A percentile compares a stretch with the other conserved stretches of the same genome.
Evolutionary conservation across 345 rosid species (phyloP).

Genomic region (Syzygium aromaticum): DNA sequence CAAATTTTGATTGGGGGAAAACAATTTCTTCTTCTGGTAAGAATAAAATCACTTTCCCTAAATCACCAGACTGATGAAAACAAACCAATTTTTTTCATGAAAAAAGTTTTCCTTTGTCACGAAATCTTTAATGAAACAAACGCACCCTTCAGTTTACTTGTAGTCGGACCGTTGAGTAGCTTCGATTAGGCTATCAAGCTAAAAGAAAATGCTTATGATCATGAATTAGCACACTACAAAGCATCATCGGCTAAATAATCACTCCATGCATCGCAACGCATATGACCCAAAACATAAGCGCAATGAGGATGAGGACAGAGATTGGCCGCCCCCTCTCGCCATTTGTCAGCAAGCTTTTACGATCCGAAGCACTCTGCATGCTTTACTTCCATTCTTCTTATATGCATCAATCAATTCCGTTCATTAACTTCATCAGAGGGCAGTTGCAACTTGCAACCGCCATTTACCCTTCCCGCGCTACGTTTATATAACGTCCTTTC

Average conservation of each 20-base stretch:
- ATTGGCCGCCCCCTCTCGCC: background rate
- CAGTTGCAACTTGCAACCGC: background rate
- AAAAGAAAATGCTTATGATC: background rate
- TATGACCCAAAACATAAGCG: background rate
- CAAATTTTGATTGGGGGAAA: background rate
- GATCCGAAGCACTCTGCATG: background rate
- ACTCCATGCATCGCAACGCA: background rate
- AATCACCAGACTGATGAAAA: background rate
- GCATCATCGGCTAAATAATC: background rate
- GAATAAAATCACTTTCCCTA: background rate
- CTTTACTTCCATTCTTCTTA: background rate
- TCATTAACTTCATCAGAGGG: background rate
- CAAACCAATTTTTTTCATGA: too few species aligned
- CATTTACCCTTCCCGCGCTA: background rate
- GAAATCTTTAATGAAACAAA: rapidly evolving
- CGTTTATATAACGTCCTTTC: background rate
- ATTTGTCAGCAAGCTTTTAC: too few species aligned
- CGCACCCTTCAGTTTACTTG: background rate
- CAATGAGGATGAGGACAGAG: background rate
- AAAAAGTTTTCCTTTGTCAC: rapidly evolving
- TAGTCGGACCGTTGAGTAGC: background rate
- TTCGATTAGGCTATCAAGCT: background rate
- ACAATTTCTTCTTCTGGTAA: background rate
- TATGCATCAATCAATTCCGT: background rate
- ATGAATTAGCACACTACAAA: background rate